A percentile compares a stretch with the other conserved stretches of the same genome.
Evolutionary conservation across 192 early-diverging fungal genomes (phyloP).

Genomic region (Lobulomyces angularis): DNA sequence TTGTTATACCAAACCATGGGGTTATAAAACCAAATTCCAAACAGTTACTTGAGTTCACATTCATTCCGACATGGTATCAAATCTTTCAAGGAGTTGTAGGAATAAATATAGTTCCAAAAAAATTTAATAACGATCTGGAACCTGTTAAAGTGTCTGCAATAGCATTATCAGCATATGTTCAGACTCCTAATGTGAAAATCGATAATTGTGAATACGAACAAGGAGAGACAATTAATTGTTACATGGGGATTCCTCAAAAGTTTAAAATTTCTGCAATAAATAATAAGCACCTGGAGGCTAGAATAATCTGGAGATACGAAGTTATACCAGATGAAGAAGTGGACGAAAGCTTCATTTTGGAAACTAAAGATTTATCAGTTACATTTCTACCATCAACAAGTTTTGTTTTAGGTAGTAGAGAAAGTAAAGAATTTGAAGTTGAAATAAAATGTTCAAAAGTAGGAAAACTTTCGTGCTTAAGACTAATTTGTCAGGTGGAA

Average conservation of each 20-base stretch:
- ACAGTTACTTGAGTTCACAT: slow-evolving; percentile 12
- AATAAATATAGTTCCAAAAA: slow-evolving; percentile 10
- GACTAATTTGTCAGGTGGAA: slow-evolving; percentile 18
- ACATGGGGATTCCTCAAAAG: too few relatives aligned
- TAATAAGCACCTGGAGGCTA: too few relatives aligned
- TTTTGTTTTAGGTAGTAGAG: slow-evolving; percentile 10
- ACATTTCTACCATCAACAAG: too few relatives aligned
- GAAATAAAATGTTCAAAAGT: slow-evolving; percentile 7
- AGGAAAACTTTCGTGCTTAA: slow-evolving; percentile 7
- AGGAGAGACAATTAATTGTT: too few relatives aligned
- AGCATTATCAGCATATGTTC: slow-evolving; percentile 16
- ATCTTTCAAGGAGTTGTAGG: slow-evolving; percentile 14
- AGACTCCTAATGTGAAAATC: slow-evolving; percentile 20
- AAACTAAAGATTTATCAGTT: too few relatives aligned
- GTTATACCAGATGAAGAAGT: too few relatives aligned
- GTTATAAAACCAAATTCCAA: slow-evolving; percentile 12
- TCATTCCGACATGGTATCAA: slow-evolving; percentile 27
- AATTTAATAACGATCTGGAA: slow-evolving; percentile 2
- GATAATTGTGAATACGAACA: too few relatives aligned
- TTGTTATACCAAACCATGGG: slow-evolving; percentile 12
- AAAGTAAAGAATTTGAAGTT: slow-evolving; percentile 10
- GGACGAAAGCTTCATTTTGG: too few relatives aligned
- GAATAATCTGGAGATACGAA: too few relatives aligned
- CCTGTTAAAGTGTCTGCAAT: slow-evolving; percentile 11
- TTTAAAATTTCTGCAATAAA: too few relatives aligned